Percentiles rank a stretch among this genome's conserved stretches.
Conservation (phyloP, 768 basidiomycete species). For the Lactifluus piperatus region DNA sequence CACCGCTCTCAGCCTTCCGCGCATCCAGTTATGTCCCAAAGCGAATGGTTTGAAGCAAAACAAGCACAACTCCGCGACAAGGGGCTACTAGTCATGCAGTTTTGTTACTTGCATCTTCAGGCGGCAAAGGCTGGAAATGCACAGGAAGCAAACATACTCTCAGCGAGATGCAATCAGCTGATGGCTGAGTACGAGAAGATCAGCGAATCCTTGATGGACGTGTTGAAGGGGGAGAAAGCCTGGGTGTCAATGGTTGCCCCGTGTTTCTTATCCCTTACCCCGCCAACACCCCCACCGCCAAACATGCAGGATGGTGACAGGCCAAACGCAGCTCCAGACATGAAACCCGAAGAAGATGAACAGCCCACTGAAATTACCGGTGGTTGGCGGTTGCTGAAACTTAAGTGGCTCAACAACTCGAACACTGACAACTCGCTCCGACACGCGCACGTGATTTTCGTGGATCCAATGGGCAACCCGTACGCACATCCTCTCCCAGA, state of each 20-base stretch:
- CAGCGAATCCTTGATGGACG: background rate
- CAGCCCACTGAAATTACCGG: background rate
- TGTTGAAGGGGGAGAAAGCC: background rate
- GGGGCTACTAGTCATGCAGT: background rate
- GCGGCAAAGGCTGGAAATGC: background rate
- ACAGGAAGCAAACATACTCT: background rate
- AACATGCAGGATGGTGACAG: background rate
- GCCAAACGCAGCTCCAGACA: background rate
- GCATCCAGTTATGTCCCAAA: background rate
- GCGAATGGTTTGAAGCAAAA: background rate
- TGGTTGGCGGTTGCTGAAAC: background rate
- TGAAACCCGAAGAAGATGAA: background rate
- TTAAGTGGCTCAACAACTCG: too few species aligned
- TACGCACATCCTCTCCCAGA: background rate
- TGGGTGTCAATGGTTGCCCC: background rate
- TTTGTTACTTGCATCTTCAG: background rate
- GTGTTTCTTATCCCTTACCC: background rate
- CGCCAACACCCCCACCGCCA: background rate
- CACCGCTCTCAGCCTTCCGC: background rate
- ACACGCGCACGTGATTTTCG: background rate
- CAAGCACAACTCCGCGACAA: background rate
- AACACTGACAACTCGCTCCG: background rate
- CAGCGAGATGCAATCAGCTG: background rate
- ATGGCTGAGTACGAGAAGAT: background rate
- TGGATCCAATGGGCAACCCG: background rate